These are phyloP conservation scores for Aspergillus intermedius DNA, from an alignment of 2,329 filamentous ascomycete genomes.

Conservation along the genomic window DNA sequence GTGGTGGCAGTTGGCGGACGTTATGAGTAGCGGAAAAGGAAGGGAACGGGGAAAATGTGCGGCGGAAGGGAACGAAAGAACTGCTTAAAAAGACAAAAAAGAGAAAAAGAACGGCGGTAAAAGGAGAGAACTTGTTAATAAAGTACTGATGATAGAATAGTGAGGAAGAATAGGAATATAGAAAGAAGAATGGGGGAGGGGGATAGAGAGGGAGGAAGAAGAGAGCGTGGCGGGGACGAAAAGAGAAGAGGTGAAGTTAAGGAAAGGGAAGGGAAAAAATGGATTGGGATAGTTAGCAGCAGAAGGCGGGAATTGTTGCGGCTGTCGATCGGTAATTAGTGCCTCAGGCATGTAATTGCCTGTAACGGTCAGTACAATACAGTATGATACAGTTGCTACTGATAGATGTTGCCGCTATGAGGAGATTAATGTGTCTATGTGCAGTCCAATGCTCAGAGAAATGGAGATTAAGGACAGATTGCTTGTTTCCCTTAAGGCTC, in stretches of 20 bases:
- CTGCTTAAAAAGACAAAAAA: slow-evolving; percentile 8
- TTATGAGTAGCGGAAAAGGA: slow-evolving; percentile 1
- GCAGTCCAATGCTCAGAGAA: too few relatives aligned
- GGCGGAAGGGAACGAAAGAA: slow-evolving; percentile 12
- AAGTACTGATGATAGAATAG: background rate
- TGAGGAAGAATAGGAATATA: slow-evolving; percentile 3
- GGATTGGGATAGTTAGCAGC: slow-evolving; percentile 11
- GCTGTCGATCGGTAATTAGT: background rate
- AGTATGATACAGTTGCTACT: background rate
- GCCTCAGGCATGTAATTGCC: background rate
- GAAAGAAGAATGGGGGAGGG: slow-evolving; percentile 6
- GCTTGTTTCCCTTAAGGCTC: too few relatives aligned
- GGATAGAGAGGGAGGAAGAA: slow-evolving; percentile 9
- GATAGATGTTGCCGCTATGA: too few relatives aligned
- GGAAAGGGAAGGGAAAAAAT: slow-evolving; percentile 9
- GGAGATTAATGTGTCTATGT: too few relatives aligned
- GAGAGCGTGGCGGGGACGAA: slow-evolving; percentile 8
- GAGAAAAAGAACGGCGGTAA: slow-evolving; percentile 6
- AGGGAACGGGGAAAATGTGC: slow-evolving; percentile 4
- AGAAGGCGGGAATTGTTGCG: slow-evolving; percentile 13
- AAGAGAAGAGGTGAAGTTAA: slow-evolving; percentile 6
- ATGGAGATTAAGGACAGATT: too few relatives aligned
- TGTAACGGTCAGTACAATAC: background rate
- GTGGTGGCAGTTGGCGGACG: too few relatives aligned
- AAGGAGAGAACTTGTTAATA: slow-evolving; percentile 6